Evolutionary conservation across 2,329 filamentous ascomycete species (phyloP).

Genomic region (Cladosporium halotolerans): DNA sequence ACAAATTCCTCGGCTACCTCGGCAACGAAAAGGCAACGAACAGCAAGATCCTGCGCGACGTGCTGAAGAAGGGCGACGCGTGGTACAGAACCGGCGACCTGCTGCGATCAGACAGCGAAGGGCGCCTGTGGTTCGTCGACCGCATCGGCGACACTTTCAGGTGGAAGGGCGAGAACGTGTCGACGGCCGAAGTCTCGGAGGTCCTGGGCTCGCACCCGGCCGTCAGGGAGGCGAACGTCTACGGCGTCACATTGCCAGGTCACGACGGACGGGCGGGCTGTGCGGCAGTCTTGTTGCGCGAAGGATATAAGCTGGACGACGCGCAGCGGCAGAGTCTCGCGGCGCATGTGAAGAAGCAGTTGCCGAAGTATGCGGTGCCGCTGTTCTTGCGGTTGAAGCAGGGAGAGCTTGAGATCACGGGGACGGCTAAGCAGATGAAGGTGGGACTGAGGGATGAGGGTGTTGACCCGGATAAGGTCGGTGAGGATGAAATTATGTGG

Average conservation of each 20-base stretch:
- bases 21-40: conserved; percentile 64
- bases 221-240: conserved; percentile 76
- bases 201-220: conserved; percentile 60
- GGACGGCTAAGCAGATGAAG: conserved; percentile 88
- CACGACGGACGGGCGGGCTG: conserved; percentile 83
- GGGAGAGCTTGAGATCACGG: conserved; percentile 59
- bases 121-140: conserved; percentile 73
- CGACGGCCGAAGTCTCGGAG: conserved; percentile 63
- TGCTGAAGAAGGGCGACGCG: conserved; percentile 68
- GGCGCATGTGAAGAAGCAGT: conserved; percentile 46
- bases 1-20: conserved; percentile 76
- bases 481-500: conserved; percentile 56
- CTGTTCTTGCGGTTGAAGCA: conserved; percentile 66
- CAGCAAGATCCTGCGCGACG: conserved; percentile 67
- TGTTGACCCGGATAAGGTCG: conserved; percentile 57
- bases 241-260: conserved; percentile 70
- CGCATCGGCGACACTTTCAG: conserved; percentile 72
- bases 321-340: conserved; percentile 48
- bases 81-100: conserved; percentile 85
- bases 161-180: conserved; percentile 57
- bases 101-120: conserved; percentile 62
- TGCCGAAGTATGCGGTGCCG: conserved; percentile 72
- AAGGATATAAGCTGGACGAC: conserved; percentile 33
- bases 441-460: conserved; percentile 64
- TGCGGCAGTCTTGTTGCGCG: conserved; percentile 57